phyloP scores from a whole-genome alignment of 768 basidiomycete genomes.

The Hericium coralloides region DNA sequence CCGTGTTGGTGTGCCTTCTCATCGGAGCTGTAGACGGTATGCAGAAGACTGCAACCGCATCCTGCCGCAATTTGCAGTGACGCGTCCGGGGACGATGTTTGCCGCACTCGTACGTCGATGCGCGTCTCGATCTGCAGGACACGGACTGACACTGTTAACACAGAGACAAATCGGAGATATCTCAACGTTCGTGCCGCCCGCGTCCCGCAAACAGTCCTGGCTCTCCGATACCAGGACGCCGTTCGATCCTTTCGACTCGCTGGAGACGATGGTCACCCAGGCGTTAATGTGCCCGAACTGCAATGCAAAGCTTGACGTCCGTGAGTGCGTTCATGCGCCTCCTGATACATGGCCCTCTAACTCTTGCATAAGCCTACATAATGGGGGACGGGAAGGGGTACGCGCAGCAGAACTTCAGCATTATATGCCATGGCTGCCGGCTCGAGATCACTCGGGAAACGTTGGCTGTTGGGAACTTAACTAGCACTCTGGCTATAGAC shows the following conservation, averaged over 20 bases:
- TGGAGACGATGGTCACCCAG: slow-evolving; percentile 14
- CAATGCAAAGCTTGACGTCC: slow-evolving; percentile 16
- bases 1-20: not conserved
- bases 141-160: slow-evolving; percentile 1
- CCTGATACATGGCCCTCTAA: not conserved
- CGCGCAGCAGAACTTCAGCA: slow-evolving; percentile 30
- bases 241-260: slow-evolving; percentile 28
- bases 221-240: slow-evolving; percentile 11
- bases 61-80: not conserved
- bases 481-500: slow-evolving; percentile 24
- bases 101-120: slow-evolving; percentile 2
- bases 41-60: slow-evolving; percentile 12
- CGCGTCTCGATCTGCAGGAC: not conserved
- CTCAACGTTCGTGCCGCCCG: slow-evolving; percentile 3
- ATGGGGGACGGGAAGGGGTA: slow-evolving; percentile 36
- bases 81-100: not conserved
- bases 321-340: slow-evolving; percentile 19
- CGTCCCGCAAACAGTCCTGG: slow-evolving; percentile 7
- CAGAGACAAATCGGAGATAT: slow-evolving; percentile 13
- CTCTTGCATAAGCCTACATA: slow-evolving; percentile 26
- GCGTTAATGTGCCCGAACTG: slow-evolving; percentile 29
- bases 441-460: slow-evolving; percentile 31
- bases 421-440: slow-evolving; percentile 28
- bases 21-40: slow-evolving; percentile 6
- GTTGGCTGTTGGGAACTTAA: slow-evolving; percentile 33